Conservation (phyloP, 352 stramenopile species). For the Pythium brachiatum region DNA sequence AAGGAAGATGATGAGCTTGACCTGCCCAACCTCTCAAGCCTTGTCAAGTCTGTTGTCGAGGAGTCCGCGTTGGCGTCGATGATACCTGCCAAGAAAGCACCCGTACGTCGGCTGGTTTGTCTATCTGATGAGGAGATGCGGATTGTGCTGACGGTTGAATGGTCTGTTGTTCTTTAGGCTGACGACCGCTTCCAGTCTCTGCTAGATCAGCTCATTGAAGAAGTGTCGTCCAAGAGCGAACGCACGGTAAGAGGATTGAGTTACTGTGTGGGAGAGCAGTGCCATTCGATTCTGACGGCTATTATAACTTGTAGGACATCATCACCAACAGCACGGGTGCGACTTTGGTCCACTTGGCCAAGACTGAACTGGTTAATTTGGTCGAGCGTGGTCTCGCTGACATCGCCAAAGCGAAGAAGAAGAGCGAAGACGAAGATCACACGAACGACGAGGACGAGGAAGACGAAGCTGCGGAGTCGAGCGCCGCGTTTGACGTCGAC, state of each 20-base stretch:
- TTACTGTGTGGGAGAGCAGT: no score
- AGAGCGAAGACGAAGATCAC: slow-evolving; percentile 22
- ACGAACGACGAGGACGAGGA: slow-evolving; percentile 23
- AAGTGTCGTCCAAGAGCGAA: slow-evolving; percentile 59
- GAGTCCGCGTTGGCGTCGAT: background rate
- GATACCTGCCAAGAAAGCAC: background rate
- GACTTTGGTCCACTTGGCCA: slow-evolving; percentile 72
- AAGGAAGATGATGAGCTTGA: background rate
- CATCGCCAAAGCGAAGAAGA: slow-evolving; percentile 35
- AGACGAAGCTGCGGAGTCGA: slow-evolving; percentile 6
- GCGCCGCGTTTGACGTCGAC: slow-evolving; percentile 53
- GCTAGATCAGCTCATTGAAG: slow-evolving; percentile 54
- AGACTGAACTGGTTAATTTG: slow-evolving; percentile 61
- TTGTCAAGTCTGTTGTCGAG: background rate
- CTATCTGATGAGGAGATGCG: background rate
- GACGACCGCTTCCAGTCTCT: slow-evolving; percentile 59
- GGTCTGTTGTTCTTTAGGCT: slow-evolving; percentile 20
- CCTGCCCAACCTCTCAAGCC: background rate
- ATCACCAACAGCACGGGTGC: slow-evolving; percentile 73
- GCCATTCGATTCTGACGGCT: background rate
- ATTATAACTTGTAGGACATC: slow-evolving; percentile 27
- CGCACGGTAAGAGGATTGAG: slow-evolving; percentile 32
- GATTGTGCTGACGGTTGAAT: background rate
- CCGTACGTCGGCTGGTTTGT: slow-evolving; percentile 4
- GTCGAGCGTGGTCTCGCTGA: slow-evolving; percentile 57